Base-by-base conservation (phyloP, 192 early-diverging fungal genomes). In the Borealophlyctis nickersoniae region DNA sequence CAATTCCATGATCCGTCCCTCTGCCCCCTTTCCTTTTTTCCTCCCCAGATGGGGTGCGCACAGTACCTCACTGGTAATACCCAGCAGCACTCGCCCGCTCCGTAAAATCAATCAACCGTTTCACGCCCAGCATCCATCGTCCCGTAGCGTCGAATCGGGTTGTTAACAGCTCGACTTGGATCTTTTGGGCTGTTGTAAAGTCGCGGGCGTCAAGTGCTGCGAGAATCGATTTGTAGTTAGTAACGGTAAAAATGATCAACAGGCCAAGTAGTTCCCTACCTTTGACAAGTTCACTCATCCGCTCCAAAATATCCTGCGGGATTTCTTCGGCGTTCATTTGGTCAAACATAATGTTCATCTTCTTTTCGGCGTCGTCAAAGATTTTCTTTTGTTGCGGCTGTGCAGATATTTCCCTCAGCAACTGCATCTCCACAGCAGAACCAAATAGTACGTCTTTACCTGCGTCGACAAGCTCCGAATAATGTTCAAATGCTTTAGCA, bases 291-390 rank as follows among this genome's bases (percentile, higher is more conserved):
- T 81, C 70, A 2, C 80, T 58, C 72, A 93, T 81, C 59, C 81
- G 73, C 0, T 78, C 84, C 26, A 81, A 67, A n/a, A 92, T 82
- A 19, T 77, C 77, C 27, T 65, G 69, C 0, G 85, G 80, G 4
- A 94, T 70, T 55, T 88, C 85, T 28, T 83, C 86, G 67, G 88
- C 87, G 71, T 95, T 95, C 78, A 96, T 74, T 75, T 84, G 80
- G 73, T 95, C 95, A 73, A 91, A 92, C 49, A 98, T 65, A 4
- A 75, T 72, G 31, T 86, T 80, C 31, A 98, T 61, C n/a, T 88
- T 78, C 69, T 89, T 90, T 52, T 94, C 89, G 2, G 92, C 85
- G 53, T 98, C 93, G 62, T 92, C 89, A 68, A 89, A 80, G 53
- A 88, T 78, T 54, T 86, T 77, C 63, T 87, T 87, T 60, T 19